Conservation (phyloP, 306 rosid genomes). For the Canavalia gladiata region DNA sequence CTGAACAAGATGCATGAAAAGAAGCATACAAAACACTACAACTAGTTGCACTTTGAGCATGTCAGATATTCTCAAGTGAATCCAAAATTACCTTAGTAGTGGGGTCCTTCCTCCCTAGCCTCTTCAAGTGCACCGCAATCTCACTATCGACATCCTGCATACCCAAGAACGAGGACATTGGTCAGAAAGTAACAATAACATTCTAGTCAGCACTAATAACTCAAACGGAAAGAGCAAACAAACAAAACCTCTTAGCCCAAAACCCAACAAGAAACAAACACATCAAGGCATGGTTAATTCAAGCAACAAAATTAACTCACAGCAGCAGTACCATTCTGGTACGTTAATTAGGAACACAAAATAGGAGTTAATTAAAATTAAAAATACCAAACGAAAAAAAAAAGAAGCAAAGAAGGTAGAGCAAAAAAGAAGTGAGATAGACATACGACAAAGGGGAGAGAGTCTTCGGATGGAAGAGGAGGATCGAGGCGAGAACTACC, state of each 20-base stretch:
- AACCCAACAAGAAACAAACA: not conserved
- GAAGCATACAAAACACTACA: constrained; percentile 11
- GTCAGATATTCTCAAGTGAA: not conserved
- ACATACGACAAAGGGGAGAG: constrained; percentile 65
- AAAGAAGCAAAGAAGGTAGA: not conserved
- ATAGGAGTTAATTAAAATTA: constrained; percentile 25
- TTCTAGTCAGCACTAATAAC: constrained; percentile 6
- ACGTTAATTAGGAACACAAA: constrained; percentile 21
- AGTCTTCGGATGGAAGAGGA: constrained; percentile 68
- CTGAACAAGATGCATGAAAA: not conserved
- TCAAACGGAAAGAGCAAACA: constrained; percentile 27
- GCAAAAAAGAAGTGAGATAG: not conserved
- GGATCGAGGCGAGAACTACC: constrained; percentile 87
- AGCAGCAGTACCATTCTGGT: not conserved
- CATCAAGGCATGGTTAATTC: not conserved
- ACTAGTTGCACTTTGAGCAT: constrained; percentile 16
- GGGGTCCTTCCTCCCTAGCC: constrained; percentile 94
- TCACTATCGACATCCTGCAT: constrained; percentile 89
- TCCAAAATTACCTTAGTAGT: constrained; percentile 78
- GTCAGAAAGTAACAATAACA: constrained; percentile 9
- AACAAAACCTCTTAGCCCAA: constrained; percentile 15
- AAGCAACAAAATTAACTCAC: constrained; percentile 2
- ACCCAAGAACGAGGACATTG: constrained; percentile 15
- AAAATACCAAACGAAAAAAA: not conserved
- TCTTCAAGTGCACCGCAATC: constrained; percentile 86